Evolutionary conservation across 1,284 basidiomycete genomes (phyloP), one percentile per base, ranked within the genome.

Genomic region (Apiotrichum domesticum): DNA sequence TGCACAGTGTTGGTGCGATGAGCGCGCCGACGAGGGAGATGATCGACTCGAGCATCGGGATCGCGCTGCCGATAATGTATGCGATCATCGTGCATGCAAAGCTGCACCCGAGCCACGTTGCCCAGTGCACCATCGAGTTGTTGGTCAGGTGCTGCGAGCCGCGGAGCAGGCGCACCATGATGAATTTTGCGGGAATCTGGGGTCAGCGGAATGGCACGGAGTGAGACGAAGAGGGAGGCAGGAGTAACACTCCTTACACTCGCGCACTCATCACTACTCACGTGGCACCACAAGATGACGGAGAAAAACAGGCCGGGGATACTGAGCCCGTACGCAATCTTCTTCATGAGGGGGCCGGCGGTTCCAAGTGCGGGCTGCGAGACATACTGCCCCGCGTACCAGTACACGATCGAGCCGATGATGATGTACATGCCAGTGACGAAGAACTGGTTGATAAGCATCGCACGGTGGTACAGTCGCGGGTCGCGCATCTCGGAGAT

Each of bases 261-360:
- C 29, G 29, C 29, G 29, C 29, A 29, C 29, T 29, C 29, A 8
- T 13, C 37, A 39, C 9, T 39, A 39, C 37, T 39, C 41, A 13
- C 41, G 13, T 45, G 44, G 44, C 44, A 45, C 60, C 46, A 63
- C 50, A 55, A 51, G 44, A 57, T 61, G 21, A 71, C 63, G 10
- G 52, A 55, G 47, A 66, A 64, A 39, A 51, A 51, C 40, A 51
- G 58, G 21, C 72, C 74, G 4, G 73, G 74, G 14, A 78, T 56
- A 3, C 75, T 70, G 32, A 78, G 61, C 8, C 74, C 76, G 61
- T 76, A 78, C 33, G 61, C 62, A 46, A 78, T 65, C 51, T 72
- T 71, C 65, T 77, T 75, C 55, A 78, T 65, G 15, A 73, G 54
- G 1, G 62, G 54, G 37, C 77, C 77, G 15, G 74, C 72, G 4